Base-by-base conservation (phyloP, 1,284 basidiomycete species). In the Mycosarcoma maydis region DNA sequence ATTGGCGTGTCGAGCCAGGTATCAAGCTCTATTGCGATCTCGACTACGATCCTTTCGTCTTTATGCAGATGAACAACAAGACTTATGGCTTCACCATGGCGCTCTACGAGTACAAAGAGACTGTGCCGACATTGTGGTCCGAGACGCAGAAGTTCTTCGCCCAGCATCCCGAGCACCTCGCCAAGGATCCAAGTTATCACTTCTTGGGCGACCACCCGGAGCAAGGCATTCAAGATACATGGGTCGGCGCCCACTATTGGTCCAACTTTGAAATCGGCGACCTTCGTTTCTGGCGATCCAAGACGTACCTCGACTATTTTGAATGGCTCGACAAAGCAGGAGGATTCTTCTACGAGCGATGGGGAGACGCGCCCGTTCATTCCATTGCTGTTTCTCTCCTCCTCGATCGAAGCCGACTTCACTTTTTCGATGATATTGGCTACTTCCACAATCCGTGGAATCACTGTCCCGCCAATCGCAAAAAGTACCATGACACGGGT, bases 1-100 rank as follows among this genome's bases (percentile, higher is more conserved):
- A 97, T 84, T 97, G 94, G 94, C 89, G 89, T 77, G 88, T 92
- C 82, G 86, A 87, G 86, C 91, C 91, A 2, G 87, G 87, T 42
- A 88, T 92, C 66, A 87, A 88, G 77, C 90, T 88, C 78, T 90
- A 88, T 80, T 93, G 92, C 76, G 89, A 92, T 72, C 55, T 92
- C 40, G 85, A 86, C 50, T 90, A 90, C 72, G 92, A 93, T 73
- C 93, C 93, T 4, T 94, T 95, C 86, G 68, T 93, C 52, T 83
- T 92, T 69, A 94, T 96, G 93, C 86, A 92, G 83, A 87, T 90
- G 48, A 85, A 88, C 61, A 85, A 90, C 60, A 92, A 92, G 41
- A 62, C 77, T 44, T 83, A 83, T 87, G 89, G 90, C 10, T 94
- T 91, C 82, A 92, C 90, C 0, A 86, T 94, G 44, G 87, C 90